Evolutionary conservation across 169 alveolate species (phyloP), one percentile per base, ranked within the genome.

Genomic region (Cardiosporidium cionae): DNA sequence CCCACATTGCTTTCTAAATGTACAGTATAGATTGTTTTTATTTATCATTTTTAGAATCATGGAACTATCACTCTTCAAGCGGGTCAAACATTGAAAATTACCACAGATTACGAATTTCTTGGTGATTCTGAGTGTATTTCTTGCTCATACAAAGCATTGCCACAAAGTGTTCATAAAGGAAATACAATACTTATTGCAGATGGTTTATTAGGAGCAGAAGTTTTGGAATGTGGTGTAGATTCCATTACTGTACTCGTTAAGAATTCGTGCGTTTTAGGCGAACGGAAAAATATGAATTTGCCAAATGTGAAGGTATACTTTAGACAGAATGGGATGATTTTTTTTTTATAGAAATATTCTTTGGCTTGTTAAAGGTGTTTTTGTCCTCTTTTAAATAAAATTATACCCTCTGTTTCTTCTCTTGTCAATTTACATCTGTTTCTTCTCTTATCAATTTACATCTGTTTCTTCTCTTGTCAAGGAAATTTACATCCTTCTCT

Each of bases 301-400:
- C 99, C 99, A 16, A 99, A 99, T 31, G 96, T 93, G n/a, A 90
- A 90, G 78, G 97, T 95, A 16, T n/a, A n/a, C n/a, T n/a, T n/a
- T n/a, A n/a, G 16, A 9, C 44, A 9, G 22, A 9, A 63, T n/a
- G 16, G 69, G 69, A 9, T 16, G 69, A 31, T 63, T 9, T 3
- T 9, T n/a, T n/a, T n/a, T n/a, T n/a, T n/a, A n/a, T n/a, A n/a
- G n/a, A n/a, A n/a, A n/a, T n/a, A n/a, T n/a, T n/a, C n/a, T n/a
- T n/a, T n/a, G n/a, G n/a, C n/a, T n/a, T n/a, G n/a, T n/a, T n/a
- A n/a, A n/a, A n/a, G n/a, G n/a, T n/a, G n/a, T n/a, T n/a, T n/a
- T n/a, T n/a, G n/a, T n/a, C n/a, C n/a, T n/a, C n/a, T n/a, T n/a
- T n/a, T n/a, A n/a, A n/a, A n/a, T n/a, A n/a, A n/a, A n/a, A n/a